Conservation (phyloP, 768 basidiomycete species). For the Atractiella rhizophila region DNA sequence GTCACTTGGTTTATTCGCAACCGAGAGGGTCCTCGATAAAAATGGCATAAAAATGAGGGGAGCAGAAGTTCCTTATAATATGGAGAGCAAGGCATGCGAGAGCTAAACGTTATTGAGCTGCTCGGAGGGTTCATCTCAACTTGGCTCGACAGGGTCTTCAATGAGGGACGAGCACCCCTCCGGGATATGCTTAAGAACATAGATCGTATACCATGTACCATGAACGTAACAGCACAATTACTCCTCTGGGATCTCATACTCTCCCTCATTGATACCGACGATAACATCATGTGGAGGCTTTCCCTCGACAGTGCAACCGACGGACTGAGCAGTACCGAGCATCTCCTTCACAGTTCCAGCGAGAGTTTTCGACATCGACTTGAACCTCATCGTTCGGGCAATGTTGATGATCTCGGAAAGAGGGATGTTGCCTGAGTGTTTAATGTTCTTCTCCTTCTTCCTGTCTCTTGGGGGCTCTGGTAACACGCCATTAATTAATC, state of each 20-base stretch:
- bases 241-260: conserved; percentile 7
- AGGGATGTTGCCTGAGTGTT: conserved; percentile 70
- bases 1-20: no score
- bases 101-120: no score
- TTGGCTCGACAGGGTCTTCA: no score
- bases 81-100: no score
- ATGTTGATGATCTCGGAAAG: conserved; percentile 73
- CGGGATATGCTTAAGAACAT: no score
- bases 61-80: no score
- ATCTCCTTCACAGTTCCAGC: conserved; percentile 83
- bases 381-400: conserved; percentile 81
- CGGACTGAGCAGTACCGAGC: conserved; percentile 74
- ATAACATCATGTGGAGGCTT: conserved; percentile 77
- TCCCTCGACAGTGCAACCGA: conserved; percentile 86
- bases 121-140: no score
- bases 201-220: no score
- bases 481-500: background rate
- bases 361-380: conserved; percentile 77
- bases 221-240: no score
- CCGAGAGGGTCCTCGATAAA: no score
- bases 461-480: conserved; percentile 94
- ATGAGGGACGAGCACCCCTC: no score
- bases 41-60: no score
- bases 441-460: conserved; percentile 99
- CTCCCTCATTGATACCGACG: conserved; percentile 29